Evolutionary conservation across 2,329 filamentous ascomycete species (phyloP).

Genomic region (Stagonosporopsis vannaccii): DNA sequence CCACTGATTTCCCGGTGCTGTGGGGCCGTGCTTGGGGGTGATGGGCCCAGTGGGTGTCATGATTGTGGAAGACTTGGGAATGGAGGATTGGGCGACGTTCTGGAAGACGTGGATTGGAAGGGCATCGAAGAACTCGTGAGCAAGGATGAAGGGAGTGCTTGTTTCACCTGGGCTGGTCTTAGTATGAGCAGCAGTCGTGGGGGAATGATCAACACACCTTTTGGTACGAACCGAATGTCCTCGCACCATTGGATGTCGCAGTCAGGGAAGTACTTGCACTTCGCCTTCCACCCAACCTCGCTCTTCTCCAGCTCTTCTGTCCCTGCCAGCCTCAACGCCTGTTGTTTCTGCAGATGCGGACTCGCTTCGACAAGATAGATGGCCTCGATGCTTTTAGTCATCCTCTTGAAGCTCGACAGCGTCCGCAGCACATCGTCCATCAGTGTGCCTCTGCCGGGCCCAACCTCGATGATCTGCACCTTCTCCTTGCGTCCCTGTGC

Average conservation of each 20-base stretch:
- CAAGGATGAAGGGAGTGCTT: constrained; percentile 89
- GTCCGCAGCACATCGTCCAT: constrained; percentile 98
- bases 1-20: constrained; percentile 49
- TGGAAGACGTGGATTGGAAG: constrained; percentile 96
- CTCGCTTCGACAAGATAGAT: constrained; percentile 97
- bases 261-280: constrained; percentile 75
- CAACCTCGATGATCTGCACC: constrained; percentile 91
- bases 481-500: constrained; percentile 78
- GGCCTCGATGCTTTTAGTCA: constrained; percentile 79
- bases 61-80: constrained; percentile 50
- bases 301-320: constrained; percentile 72
- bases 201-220: constrained; percentile 56
- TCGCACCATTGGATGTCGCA: constrained; percentile 87
- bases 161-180: constrained; percentile 60
- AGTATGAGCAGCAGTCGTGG: constrained; percentile 9
- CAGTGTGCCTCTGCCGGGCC: constrained; percentile 89
- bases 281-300: constrained; percentile 75
- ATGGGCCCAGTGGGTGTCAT: constrained; percentile 60
- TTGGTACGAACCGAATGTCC: constrained; percentile 82
- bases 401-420: constrained; percentile 79
- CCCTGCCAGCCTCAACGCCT: constrained; percentile 83
- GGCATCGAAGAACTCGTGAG: constrained; percentile 98
- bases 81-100: constrained; percentile 63
- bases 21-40: constrained; percentile 49
- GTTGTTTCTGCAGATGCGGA: constrained; percentile 74